Evolutionary conservation across 305 asterid genomes (phyloP), one percentile per base, ranked within the genome.

Genomic region (Fraxinus xanthoxyloides): DNA sequence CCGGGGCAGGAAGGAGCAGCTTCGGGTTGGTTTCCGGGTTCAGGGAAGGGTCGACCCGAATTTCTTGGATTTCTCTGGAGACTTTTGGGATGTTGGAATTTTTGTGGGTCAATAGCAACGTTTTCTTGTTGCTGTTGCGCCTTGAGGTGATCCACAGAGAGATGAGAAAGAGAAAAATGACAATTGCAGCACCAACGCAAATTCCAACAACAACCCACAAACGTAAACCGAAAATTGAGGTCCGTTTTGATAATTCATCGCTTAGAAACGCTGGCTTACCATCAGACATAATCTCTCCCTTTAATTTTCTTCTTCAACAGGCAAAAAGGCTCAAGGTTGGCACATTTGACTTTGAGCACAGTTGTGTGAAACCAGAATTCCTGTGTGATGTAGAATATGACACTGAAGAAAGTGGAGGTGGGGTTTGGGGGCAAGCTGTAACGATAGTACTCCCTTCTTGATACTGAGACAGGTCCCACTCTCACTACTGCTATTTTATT

Each of bases 41-140:
- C 28, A 88, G 86, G 79, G 86, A 19, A 79, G 91, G 92, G 90
- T 89, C 95, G 84, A 90, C 74, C 83, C 91, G 88, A 26, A 95
- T 90, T 84, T 93, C 98, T 76, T 91, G 95, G 67, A 93, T 92
- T 85, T 93, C 97, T 38, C 91, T 88, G 83, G 98, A 92, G 3
- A 90, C 92, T 17, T 81, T 84, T 3, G 98, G 98, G 82, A 90
- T 91, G 65, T 83, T 78, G 85, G 92, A 81, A 17, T 78, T 86
- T 78, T 88, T 87, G 82, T 77, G 85, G 17, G 89, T 56, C 48
- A 46, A 28, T 13, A 63, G 31, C 38, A 85, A 46, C 59, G 63
- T 70, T 15, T 81, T 88, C 73, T 75, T 26, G 79, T 85, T 35
- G 59, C 88, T 91, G 77, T 89, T 90, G 82, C 92, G 88, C 5